Conservation (phyloP, 805 yeast species). For the Middelhovenomyces tepae region DNA sequence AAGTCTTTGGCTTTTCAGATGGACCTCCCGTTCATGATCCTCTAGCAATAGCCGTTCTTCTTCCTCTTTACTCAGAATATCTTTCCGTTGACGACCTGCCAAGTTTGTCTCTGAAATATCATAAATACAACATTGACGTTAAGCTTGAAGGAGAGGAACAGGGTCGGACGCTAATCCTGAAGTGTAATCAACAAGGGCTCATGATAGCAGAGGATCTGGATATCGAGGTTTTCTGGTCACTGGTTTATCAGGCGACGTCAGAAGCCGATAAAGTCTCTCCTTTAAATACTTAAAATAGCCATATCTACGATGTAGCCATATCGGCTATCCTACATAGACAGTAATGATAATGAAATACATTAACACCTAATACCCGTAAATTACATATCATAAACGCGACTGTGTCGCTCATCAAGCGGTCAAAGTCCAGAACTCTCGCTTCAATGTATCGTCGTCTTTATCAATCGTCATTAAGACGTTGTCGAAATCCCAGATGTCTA, state of each 20-base stretch:
- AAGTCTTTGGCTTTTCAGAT: constrained; percentile 32
- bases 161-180: constrained; percentile 22
- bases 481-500: constrained; percentile 20
- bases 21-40: constrained; percentile 86
- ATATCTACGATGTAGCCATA: not conserved
- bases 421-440: constrained; percentile 22
- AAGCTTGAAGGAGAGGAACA: constrained; percentile 23
- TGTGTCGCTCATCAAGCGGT: not conserved
- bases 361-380: not conserved
- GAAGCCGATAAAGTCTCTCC: constrained; percentile 28
- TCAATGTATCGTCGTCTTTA: constrained; percentile 15
- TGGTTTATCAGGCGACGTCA: constrained; percentile 32
- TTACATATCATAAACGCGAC: not conserved
- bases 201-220: constrained; percentile 35
- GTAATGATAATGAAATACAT: not conserved
- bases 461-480: constrained; percentile 16
- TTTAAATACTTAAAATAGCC: not conserved
- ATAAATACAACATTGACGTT: constrained; percentile 11
- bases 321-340: constrained; percentile 1
- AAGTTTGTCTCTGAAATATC: constrained; percentile 16
- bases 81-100: constrained; percentile 9
- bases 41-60: constrained; percentile 51
- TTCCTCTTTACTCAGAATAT: too few relatives aligned
- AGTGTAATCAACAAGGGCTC: constrained; percentile 26
- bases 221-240: constrained; percentile 39